Base-by-base conservation (phyloP, 345 rosid species). In the Lepidium didymum region DNA sequence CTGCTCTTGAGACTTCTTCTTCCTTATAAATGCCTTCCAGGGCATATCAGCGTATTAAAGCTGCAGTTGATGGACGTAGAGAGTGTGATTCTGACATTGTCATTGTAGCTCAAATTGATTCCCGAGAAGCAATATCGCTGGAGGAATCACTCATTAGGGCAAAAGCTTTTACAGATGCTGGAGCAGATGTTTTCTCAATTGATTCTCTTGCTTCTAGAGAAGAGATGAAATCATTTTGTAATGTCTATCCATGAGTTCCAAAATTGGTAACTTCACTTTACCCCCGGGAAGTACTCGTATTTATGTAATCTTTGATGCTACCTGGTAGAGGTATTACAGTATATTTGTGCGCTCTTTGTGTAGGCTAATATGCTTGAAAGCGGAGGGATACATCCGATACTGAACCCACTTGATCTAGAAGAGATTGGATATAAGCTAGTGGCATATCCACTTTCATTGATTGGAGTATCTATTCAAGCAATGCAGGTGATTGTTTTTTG, bases 201-300 rank as follows among this genome's bases (percentile, higher is more conserved):
- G 92, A 90, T 67, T 87, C 92, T 57, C 82, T 93, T 61, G 86
- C 80, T 50, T 88, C 92, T 10, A 87, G 78, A 54, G 98, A 93
- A 72, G 98, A 93, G 82, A 90, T 93, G 98, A 85, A 78, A 79
- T 76, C 90, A n/a, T 93, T 93, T 66, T 93, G 98, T 73, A 83
- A 83, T 77, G 77, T 87, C 62, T 81, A 91, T 64, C 96, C 91
- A 4, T 18, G 64, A 13, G 86, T 90, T 75, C 98, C 97, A 35
- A 93, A 93, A 83, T 52, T 93, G 98, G 98, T 90, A 82, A 44
- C 29, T 36, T 52, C 50, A 7, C 35, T 38, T 63, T 27, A 2
- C 4, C 1, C 25, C 2, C 0, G 6, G 6, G 9, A 10, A 5
- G 14, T 5, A 37, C 37, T 38, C 46, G 7, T 52, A 16, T 45